phyloP scores from a whole-genome alignment of 1,284 basidiomycete genomes.

The Puccinia hordei region DNA sequence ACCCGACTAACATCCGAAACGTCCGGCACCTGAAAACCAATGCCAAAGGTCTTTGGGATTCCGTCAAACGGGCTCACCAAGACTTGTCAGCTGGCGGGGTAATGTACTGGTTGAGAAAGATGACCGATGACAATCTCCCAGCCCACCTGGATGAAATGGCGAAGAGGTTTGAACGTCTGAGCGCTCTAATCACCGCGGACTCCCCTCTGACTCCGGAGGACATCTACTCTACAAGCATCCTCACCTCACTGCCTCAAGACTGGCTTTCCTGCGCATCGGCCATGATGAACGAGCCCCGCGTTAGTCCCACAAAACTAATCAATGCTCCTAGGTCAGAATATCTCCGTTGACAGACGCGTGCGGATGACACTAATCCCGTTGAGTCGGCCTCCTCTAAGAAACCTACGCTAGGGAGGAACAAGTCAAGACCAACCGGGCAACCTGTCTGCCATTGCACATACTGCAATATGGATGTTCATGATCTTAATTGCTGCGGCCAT shows the following conservation, averaged over 20 bases:
- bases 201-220: no score
- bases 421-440: not conserved
- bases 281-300: no score
- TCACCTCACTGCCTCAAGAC: no score
- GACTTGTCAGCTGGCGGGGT: not conserved
- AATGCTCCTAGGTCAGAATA: not conserved
- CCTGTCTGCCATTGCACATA: no score
- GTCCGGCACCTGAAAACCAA: not conserved
- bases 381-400: not conserved
- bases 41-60: not conserved
- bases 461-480: not conserved
- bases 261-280: no score
- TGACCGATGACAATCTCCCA: not conserved
- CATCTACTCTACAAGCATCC: no score
- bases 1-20: not conserved
- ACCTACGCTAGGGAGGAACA: no score
- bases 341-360: not conserved
- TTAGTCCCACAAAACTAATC: no score
- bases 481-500: not conserved
- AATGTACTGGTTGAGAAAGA: not conserved
- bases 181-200: no score
- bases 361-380: not conserved
- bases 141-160: not conserved
- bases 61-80: conserved; percentile 4
- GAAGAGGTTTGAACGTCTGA: not conserved